Evolutionary conservation across 1,139 yeast species (phyloP), one percentile per base, ranked within the genome.

Genomic region (Pneumocystis canis): DNA sequence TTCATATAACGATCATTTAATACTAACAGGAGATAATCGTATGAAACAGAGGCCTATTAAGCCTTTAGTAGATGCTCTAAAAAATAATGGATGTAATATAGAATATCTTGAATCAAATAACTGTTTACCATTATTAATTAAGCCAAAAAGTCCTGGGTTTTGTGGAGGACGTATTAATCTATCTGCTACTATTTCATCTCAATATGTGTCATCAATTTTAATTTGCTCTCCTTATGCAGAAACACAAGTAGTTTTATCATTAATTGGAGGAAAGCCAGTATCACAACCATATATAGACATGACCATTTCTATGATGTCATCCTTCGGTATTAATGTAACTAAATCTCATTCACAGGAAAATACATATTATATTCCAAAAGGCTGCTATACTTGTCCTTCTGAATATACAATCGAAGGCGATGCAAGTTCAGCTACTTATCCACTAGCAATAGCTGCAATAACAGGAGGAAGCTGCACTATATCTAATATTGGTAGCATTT

Each of bases 31-130:
- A 70, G 92, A 92, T 73, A 85, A 89, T 58, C 83, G 99, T 75
- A 92, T 92, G 98, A 95, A 92, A 75, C 95, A 90, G 73, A 82
- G 99, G 71, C 99, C 99, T 37, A 89, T 89, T 70, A 97, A 96
- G 35, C 97, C 98, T 5, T 80, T 92, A 64, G 97, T 92, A 16
- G 96, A 89, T 68, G 96, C 99, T 3, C 79, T 92, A 67, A 80
- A 84, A 65, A 75, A 81, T 7, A 92, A 90, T 70, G 97, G 98
- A 54, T 82, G 90, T 5, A 72, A 76, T 14, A 82, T 92, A 63
- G 83, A 82, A 35, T 92, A 88, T 72, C 74, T 84, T 68, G 89
- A 88, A 69, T 78, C 75, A 47, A 78, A 80, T 67, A 97, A 96
- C n/a, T 89, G 95, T 14, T 78, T 92, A 65, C 99, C 99, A 5